Conservation (phyloP, 352 stramenopile genomes). For the Stephanocyclus meneghinianus region DNA sequence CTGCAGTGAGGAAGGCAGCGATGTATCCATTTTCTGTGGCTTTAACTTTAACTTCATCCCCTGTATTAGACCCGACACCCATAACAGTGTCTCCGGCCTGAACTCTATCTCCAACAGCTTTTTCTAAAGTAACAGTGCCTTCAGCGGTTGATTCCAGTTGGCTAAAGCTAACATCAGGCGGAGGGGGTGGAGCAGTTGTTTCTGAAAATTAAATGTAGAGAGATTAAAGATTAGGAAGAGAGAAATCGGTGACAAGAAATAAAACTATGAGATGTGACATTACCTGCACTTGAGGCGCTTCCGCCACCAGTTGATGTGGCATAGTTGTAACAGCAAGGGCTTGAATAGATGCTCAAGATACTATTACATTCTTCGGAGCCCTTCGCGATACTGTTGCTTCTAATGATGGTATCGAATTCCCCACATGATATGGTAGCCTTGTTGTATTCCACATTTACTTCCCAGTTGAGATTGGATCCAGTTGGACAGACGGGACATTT, state of each 20-base stretch:
- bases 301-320: slow-evolving; percentile 29
- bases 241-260: too few relatives aligned
- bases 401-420: slow-evolving; percentile 60
- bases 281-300: not conserved
- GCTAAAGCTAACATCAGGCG: slow-evolving; percentile 4
- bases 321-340: slow-evolving; percentile 67
- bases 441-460: slow-evolving; percentile 64
- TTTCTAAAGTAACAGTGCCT: slow-evolving; percentile 14
- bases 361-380: slow-evolving; percentile 49
- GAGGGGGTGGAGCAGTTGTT: slow-evolving; percentile 1
- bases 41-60: slow-evolving; percentile 23
- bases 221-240: too few relatives aligned
- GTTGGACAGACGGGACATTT: slow-evolving; percentile 54
- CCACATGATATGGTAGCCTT: slow-evolving; percentile 52
- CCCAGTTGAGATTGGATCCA: slow-evolving; percentile 65
- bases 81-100: slow-evolving; percentile 5
- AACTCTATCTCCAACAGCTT: slow-evolving; percentile 17
- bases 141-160: slow-evolving; percentile 1
- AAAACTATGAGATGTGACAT: too few relatives aligned
- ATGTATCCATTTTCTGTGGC: slow-evolving; percentile 12
- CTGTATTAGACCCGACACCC: slow-evolving; percentile 27
- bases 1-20: slow-evolving; percentile 5
- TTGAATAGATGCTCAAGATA: slow-evolving; percentile 58
- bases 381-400: slow-evolving; percentile 46
- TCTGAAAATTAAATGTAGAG: too few relatives aligned